These are phyloP conservation scores for Ophiostoma pallidulum DNA, from an alignment of 2,329 filamentous ascomycete species.

Conservation along the genomic window DNA sequence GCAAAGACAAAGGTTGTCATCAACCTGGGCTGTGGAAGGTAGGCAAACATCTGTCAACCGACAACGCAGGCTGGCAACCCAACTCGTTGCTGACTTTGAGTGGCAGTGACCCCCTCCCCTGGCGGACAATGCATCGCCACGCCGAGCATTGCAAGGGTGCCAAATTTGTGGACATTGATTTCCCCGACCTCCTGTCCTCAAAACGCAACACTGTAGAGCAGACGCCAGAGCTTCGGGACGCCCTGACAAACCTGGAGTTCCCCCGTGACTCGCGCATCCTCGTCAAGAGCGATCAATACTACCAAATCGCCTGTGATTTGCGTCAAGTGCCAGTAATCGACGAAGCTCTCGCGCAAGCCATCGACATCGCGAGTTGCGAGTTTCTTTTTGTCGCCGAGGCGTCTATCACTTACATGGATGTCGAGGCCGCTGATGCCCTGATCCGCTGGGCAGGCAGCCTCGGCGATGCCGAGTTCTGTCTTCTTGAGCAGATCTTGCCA, in stretches of 20 bases:
- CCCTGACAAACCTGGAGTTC: slow-evolving; percentile 37
- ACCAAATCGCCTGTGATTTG: slow-evolving; percentile 74
- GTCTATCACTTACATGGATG: slow-evolving; percentile 83
- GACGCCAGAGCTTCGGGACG: slow-evolving; percentile 48
- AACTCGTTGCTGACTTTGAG: too few species aligned
- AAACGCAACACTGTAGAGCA: slow-evolving; percentile 60
- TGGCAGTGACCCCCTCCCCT: slow-evolving; percentile 72
- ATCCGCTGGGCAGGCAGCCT: slow-evolving; percentile 68
- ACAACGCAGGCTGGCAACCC: too few species aligned
- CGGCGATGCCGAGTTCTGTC: slow-evolving; percentile 59
- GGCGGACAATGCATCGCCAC: slow-evolving; percentile 67
- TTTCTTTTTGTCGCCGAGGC: slow-evolving; percentile 84
- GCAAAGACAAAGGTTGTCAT: slow-evolving; percentile 61
- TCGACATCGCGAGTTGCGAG: slow-evolving; percentile 48
- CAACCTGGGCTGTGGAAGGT: slow-evolving; percentile 88
- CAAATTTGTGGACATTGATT: slow-evolving; percentile 78
- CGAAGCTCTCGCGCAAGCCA: slow-evolving; percentile 45
- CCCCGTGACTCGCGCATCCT: slow-evolving; percentile 39
- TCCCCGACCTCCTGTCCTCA: slow-evolving; percentile 65
- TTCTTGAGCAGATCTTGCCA: slow-evolving; percentile 79
- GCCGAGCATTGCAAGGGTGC: slow-evolving; percentile 45
- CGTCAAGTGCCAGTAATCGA: slow-evolving; percentile 55
- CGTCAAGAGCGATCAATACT: slow-evolving; percentile 60
- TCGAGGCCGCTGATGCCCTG: slow-evolving; percentile 59
- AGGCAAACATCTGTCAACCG: too few species aligned